These are phyloP conservation scores for Astrocystis sublimbata DNA, from an alignment of 495 filamentous ascomycete species.

Conservation along the genomic window DNA sequence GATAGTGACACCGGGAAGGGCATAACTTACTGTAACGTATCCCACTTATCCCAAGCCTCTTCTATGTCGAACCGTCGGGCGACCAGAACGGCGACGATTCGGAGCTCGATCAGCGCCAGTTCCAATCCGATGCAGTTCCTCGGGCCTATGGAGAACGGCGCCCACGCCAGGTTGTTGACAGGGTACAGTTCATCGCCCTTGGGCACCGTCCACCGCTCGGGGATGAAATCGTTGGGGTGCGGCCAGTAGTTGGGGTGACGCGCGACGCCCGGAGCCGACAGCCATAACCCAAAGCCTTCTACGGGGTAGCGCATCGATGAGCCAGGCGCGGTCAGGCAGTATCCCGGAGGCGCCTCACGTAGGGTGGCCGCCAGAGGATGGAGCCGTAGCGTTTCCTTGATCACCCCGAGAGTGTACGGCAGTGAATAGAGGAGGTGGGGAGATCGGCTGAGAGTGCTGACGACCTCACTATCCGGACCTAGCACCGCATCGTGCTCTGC, in stretches of 20 bases:
- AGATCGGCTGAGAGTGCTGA: constrained; percentile 19
- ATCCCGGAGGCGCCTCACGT: constrained; percentile 32
- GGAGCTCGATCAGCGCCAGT: constrained; percentile 51
- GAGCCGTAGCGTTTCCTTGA: constrained; percentile 51
- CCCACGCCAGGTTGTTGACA: constrained; percentile 44
- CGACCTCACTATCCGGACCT: constrained; percentile 26
- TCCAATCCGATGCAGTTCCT: constrained; percentile 57
- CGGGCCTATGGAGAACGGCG: constrained; percentile 56
- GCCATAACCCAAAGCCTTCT: constrained; percentile 37
- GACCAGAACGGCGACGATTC: constrained; percentile 47
- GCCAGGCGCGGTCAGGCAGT: constrained; percentile 26
- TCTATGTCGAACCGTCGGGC: constrained; percentile 50
- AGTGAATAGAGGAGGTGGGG: constrained; percentile 41
- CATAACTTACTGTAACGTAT: constrained; percentile 28
- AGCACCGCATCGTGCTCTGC: constrained; percentile 48
- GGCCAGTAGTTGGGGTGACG: constrained; percentile 39
- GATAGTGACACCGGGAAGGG: not conserved
- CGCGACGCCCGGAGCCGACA: constrained; percentile 33
- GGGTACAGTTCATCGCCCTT: constrained; percentile 37
- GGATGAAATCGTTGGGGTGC: constrained; percentile 43
- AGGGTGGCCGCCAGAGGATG: constrained; percentile 38
- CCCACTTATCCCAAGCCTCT: constrained; percentile 47
- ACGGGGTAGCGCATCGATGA: constrained; percentile 31
- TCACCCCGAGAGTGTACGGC: constrained; percentile 45
- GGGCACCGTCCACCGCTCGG: constrained; percentile 43